Conservation (phyloP, 2,329 filamentous ascomycete species). For the Teratosphaeriaceae sp. region DNA sequence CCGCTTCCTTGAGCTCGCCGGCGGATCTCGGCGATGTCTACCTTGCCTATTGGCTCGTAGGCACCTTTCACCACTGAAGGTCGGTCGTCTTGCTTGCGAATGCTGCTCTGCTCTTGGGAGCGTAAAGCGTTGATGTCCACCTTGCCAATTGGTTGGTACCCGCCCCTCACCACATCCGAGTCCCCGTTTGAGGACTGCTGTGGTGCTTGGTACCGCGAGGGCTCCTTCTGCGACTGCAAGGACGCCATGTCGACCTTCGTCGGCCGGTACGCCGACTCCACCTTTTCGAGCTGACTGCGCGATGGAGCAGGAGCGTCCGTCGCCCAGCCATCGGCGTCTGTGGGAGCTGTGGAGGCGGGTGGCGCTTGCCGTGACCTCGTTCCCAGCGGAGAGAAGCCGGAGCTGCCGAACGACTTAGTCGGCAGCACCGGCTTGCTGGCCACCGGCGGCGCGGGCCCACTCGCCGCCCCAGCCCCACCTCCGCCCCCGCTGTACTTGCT, state of each 20-base stretch:
- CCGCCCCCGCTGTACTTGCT: constrained; percentile 79
- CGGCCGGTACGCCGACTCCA: constrained; percentile 85
- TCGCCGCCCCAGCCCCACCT: constrained; percentile 31
- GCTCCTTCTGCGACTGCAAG: constrained; percentile 65
- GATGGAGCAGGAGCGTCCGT: constrained; percentile 87
- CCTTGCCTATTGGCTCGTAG: constrained; percentile 92
- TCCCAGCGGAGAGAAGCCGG: constrained; percentile 61
- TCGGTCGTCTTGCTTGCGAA: constrained; percentile 66
- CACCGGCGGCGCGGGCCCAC: constrained; percentile 60
- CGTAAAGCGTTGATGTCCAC: constrained; percentile 94
- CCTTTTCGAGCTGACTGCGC: constrained; percentile 82
- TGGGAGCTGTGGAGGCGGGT: constrained; percentile 46
- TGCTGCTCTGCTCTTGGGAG: constrained; percentile 59
- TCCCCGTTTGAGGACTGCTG: constrained; percentile 39
- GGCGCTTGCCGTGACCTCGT: constrained; percentile 51
- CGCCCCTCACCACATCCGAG: constrained; percentile 69
- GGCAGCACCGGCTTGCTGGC: constrained; percentile 92
- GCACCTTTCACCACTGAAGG: constrained; percentile 83
- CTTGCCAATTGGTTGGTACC: constrained; percentile 91
- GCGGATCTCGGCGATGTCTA: constrained; percentile 91
- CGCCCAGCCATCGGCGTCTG: constrained; percentile 89
- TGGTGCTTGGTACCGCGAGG: constrained; percentile 53
- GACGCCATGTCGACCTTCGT: constrained; percentile 92
- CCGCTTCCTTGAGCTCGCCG: constrained; percentile 76
- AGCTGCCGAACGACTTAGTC: constrained; percentile 51